Evolutionary conservation across 768 basidiomycete species (phyloP), one percentile per base, ranked within the genome.

Genomic region (Scleroderma citrinum): DNA sequence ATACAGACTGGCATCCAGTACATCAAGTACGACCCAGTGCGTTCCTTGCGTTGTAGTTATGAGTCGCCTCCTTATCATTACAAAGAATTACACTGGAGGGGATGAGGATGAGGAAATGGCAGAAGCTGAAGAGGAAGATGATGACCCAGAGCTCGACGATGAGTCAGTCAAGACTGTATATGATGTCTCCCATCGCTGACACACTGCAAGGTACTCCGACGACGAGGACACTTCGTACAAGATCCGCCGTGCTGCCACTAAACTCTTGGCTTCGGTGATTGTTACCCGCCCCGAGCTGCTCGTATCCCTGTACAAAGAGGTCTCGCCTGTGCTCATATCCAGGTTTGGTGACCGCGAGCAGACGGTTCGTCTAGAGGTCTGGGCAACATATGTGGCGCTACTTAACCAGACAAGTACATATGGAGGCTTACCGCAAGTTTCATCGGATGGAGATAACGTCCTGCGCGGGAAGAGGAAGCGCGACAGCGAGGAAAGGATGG

Each of bases 211-310:
- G 54, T 97, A 96, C 66, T 92, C 92, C 6, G 96, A 99, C 58
- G 96, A 99, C 50, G 96, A 98, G 65, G 96, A 99, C 61, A 90
- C 88, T 11, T 97, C 95, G 0, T 98, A 96, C 79, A 97, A 97
- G 68, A 91, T 96, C 49, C 86, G 96, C 55, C 83, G 96, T 39
- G 85, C 91, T 7, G 86, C 96, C 7, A 92, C 93, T 16, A 97
- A 97, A 64, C 73, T 98, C 3, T 76, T 98, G 14, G 72, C 84
- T 24, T 87, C 89, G 6, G 73, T 96, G 42, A 84, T 98, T 49
- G 82, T 80, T 12, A 98, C 95, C 1, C 88, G 93, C 21, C 91
- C 93, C 1, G 96, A 97, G 61, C 76, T 92, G 2, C 76, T 97
- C 19, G 68, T 74, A 13, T 71, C 82, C 2, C 76, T 95, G 44